A percentile compares a stretch with the other conserved stretches of the same genome.
These are phyloP conservation scores for Pterocarpus macrocarpus DNA, from an alignment of 306 rosid species.

Conservation along the genomic window DNA sequence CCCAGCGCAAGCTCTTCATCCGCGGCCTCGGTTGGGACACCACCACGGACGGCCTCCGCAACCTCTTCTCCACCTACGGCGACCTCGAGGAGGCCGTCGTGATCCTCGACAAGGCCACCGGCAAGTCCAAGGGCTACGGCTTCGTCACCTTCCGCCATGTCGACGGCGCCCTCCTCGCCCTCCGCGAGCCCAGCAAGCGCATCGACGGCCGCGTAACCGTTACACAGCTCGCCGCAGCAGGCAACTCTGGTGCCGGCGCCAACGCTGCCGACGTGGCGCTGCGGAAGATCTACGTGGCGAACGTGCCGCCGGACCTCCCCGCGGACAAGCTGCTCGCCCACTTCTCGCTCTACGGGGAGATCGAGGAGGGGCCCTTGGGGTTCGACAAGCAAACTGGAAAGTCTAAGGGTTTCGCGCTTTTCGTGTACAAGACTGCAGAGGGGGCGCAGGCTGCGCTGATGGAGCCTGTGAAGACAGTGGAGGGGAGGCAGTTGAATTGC, in stretches of 20 bases:
- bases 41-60: constrained; percentile 87
- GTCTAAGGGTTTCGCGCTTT: constrained; percentile 87
- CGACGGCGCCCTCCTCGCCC: constrained; percentile 85
- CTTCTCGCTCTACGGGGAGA: constrained; percentile 80
- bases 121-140: constrained; percentile 89
- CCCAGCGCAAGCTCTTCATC: constrained; percentile 94
- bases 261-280: constrained; percentile 58
- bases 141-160: constrained; percentile 90
- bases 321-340: constrained; percentile 83
- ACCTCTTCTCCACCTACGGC: constrained; percentile 86
- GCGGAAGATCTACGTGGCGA: constrained; percentile 89
- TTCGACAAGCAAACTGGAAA: constrained; percentile 95
- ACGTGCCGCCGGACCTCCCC: constrained; percentile 88
- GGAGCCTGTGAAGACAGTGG: constrained; percentile 87
- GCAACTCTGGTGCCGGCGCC: constrained; percentile 56
- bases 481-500: constrained; percentile 84
- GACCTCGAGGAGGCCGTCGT: constrained; percentile 96
- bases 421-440: constrained; percentile 83
- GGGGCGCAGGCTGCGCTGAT: constrained; percentile 88
- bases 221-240: constrained; percentile 93
- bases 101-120: constrained; percentile 83
- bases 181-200: constrained; percentile 94
- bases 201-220: constrained; percentile 97
- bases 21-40: constrained; percentile 99
- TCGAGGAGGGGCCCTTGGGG: constrained; percentile 97